Base-by-base conservation (phyloP, 345 rosid genomes). In the Rhizophora mangle region DNA sequence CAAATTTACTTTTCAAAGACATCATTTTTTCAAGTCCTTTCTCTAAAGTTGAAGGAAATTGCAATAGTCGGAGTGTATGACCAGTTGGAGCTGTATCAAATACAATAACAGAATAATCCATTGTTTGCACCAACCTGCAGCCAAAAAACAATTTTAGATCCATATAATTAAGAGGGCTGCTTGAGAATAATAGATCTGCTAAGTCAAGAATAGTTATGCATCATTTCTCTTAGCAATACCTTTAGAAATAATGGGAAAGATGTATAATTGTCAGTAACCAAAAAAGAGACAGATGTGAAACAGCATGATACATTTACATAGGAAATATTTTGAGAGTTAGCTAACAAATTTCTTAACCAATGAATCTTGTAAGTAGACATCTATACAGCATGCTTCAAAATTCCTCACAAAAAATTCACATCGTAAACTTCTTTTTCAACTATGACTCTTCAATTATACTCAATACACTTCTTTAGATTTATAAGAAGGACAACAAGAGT, bases 21-120 rank as follows among this genome's bases (percentile, higher is more conserved):
- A 90, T 90, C 81, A 96, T 76, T 79, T 96, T 96, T 0, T 85
- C 84, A 47, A 92, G 96, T 51, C 98, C 99, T 86, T 87, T 96
- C 79, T 96, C 99, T 68, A 96, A 79, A 51, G 99, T 92, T 64
- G 97, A 75, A 0, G 99, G 99, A 68, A 96, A 92, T 79, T 96
- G 99, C 74, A 96, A 79, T 32, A 96, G 85, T 57, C 97, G 88
- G 63, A 96, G 97, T 26, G 99, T 96, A 74, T 92, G 98, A 62
- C 98, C 99, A 22, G 99, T 96, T 69, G 99, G 99, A 78, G 99
- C 98, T 20, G 99, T 96, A 80, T 96, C 98, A 72, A 92, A 96
- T 39, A 92, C 95, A 65, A 96, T 90, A 73, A 86, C 87, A 24
- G 96, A 92, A 82, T 96, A 96, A 74, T 92, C 98, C 99, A 96